Base-by-base conservation (phyloP, 2,329 filamentous ascomycete species). In the Pestalotiopsis sp. region DNA sequence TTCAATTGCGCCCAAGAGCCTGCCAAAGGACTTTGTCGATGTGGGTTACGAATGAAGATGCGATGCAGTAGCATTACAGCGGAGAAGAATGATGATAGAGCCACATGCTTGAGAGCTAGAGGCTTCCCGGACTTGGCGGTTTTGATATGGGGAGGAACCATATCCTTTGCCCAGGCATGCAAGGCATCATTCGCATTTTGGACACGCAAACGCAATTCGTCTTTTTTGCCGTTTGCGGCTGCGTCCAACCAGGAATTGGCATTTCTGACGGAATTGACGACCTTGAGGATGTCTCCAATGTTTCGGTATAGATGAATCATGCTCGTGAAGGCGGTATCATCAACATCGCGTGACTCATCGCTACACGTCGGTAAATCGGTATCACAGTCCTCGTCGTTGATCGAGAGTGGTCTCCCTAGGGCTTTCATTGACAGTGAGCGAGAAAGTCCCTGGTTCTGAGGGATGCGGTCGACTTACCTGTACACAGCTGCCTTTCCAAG, bases 241-340 rank as follows among this genome's bases (percentile, higher is more conserved):
- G 60, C 60, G 14, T 36, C 38, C 17, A 7, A 36, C 60, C 60
- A 63, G 6, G 60, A 63, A 13, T 63, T 20, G 3, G 60, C 60
- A 63, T 63, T 63, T n/a, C 60, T 63, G 31, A 63, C 60, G 9
- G 60, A 63, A 11, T 63, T 63, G 5, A 63, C 60, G 12, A 63
- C 31, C 60, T 63, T 63, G 31, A 63, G 60, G 6, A 63, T 63
- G 13, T 38, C 31, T 4, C 60, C 60, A 23, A 63, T 63, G 23
- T 39, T 63, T 4, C 60, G 36, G 17, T 63, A 36, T 23, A 63
- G 60, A 45, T 63, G 60, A 20, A 63, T 63, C 38, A 63, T 38
- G 60, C 60, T 39, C 14, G 31, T 63, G 60, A 63, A 63, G n/a
- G 27, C 60, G 31, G 60, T 36, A n/a, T 14, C 9, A 23, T 63